Percentiles rank a stretch among this genome's conserved stretches.
Conservation (phyloP, 306 rosid genomes). For the Ormosia semicastrata region DNA sequence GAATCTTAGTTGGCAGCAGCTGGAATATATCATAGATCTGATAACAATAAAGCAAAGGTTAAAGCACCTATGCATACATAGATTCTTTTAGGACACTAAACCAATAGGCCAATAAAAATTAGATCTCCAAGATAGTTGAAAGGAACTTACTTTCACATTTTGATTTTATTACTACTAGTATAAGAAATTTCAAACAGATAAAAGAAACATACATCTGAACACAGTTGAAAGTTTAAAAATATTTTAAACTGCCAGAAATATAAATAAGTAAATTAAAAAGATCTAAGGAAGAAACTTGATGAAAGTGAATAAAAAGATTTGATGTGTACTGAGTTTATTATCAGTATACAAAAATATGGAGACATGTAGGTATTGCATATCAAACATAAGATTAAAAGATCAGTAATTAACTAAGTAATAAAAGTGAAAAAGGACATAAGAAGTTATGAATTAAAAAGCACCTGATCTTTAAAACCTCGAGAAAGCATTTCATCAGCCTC, state of each 20-base stretch:
- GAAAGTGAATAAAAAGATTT: not conserved
- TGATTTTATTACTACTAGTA: not conserved
- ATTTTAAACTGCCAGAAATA: not conserved
- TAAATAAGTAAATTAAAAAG: not conserved
- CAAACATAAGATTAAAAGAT: not conserved
- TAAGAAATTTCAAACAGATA: not conserved
- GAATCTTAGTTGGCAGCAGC: constrained; percentile 72
- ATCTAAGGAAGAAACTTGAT: not conserved
- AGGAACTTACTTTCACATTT: not conserved
- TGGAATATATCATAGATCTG: constrained; percentile 87
- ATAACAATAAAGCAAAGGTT: constrained; percentile 8
- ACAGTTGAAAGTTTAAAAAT: not conserved
- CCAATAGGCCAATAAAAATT: not conserved
- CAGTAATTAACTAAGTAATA: not conserved
- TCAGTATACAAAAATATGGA: not conserved
- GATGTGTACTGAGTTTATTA: not conserved
- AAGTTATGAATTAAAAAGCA: constrained; percentile 1
- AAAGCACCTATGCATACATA: not conserved
- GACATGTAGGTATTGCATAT: not conserved
- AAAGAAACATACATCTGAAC: not conserved
- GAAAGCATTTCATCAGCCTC: constrained; percentile 95
- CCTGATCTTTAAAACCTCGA: constrained; percentile 87
- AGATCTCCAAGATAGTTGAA: not conserved
- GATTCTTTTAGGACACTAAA: not conserved
- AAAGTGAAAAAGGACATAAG: not conserved